Evolutionary conservation across 2,329 filamentous ascomycete species (phyloP).

Genomic region (Colletotrichum sp.): DNA sequence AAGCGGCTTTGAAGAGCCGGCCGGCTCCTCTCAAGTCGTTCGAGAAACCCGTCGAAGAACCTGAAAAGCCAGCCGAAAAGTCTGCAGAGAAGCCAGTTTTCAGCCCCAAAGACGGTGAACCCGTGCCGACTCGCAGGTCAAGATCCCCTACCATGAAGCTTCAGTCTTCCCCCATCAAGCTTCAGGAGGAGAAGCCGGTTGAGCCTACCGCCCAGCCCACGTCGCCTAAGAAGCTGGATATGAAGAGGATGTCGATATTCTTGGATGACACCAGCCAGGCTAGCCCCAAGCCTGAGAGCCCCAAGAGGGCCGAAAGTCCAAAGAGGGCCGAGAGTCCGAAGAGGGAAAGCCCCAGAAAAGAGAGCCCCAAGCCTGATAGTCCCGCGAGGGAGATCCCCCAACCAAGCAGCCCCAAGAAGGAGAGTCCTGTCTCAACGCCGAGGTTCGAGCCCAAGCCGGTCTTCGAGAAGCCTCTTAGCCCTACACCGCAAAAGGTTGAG

Average conservation of each 20-base stretch:
- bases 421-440: constrained; percentile 8
- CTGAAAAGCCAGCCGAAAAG: constrained; percentile 28
- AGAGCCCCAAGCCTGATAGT: background rate
- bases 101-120: constrained; percentile 7
- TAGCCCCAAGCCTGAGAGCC: constrained; percentile 23
- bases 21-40: constrained; percentile 26
- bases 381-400: background rate
- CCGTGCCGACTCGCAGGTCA: constrained; percentile 11
- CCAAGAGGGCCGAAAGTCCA: constrained; percentile 11
- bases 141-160: constrained; percentile 18
- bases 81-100: constrained; percentile 6
- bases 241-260: constrained; percentile 65
- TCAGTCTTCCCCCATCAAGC: constrained; percentile 14
- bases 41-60: constrained; percentile 2
- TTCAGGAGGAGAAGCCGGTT: constrained; percentile 29
- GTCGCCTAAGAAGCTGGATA: constrained; percentile 63
- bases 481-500: constrained; percentile 7
- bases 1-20: constrained; percentile 33
- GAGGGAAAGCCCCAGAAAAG: background rate
- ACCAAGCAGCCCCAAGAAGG: constrained; percentile 23
- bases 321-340: constrained; percentile 10
- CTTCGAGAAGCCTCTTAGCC: constrained; percentile 15
- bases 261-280: constrained; percentile 47
- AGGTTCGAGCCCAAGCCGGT: constrained; percentile 16
- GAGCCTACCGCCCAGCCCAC: constrained; percentile 43